phyloP scores from a whole-genome alignment of 176 grass and related monocot genomes.

The Ensete glaucum region DNA sequence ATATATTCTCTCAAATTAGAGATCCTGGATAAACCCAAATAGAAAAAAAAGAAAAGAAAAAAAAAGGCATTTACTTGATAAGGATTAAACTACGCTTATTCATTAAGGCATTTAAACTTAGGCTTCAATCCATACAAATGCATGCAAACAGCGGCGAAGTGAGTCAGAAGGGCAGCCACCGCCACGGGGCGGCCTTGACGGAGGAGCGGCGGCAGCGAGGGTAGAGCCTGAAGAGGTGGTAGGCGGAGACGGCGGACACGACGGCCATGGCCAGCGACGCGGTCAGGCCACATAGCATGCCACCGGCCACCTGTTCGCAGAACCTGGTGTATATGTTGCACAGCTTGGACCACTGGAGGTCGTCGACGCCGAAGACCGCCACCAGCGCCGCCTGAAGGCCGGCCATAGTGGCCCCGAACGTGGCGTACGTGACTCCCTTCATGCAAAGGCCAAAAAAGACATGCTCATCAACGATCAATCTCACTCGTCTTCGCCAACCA shows the following conservation, averaged over 20 bases:
- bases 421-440: slow-evolving; percentile 42
- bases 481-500: no score
- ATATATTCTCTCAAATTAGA: no score
- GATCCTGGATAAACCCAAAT: no score
- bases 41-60: no score
- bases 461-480: no score
- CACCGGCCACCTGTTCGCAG: slow-evolving; percentile 65
- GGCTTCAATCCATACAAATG: no score
- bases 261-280: slow-evolving; percentile 35
- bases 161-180: not conserved
- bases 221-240: slow-evolving; percentile 63
- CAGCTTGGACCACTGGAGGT: slow-evolving; percentile 73
- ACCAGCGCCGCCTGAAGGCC: slow-evolving; percentile 51
- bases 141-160: no score
- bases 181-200: not conserved
- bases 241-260: slow-evolving; percentile 54
- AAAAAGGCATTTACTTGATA: no score
- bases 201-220: not conserved
- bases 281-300: slow-evolving; percentile 41
- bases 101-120: no score
- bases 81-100: no score
- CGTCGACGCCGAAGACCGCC: slow-evolving; percentile 35
- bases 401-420: slow-evolving; percentile 54
- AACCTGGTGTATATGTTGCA: slow-evolving; percentile 95
- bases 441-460: slow-evolving; percentile 5